Evolutionary conservation across 2,329 filamentous ascomycete genomes (phyloP).

Genomic region (Exophiala sp.): DNA sequence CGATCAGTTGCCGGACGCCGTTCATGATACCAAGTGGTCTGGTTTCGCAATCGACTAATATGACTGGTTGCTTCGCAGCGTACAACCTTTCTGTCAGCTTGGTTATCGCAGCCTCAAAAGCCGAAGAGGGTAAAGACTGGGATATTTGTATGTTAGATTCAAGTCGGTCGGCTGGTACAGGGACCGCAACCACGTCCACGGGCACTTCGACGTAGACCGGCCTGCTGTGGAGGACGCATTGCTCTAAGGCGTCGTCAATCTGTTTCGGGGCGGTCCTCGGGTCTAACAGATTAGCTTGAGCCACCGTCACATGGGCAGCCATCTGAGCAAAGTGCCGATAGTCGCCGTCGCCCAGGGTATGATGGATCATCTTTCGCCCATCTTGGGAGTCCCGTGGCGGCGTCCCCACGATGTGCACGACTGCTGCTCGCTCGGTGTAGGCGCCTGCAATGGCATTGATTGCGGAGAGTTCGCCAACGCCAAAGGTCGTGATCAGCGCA

Average conservation of each 20-base stretch:
- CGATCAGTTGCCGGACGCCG: conserved; percentile 43
- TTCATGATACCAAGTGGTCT: conserved; percentile 40
- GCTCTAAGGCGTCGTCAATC: conserved; percentile 51
- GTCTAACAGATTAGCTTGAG: conserved; percentile 49
- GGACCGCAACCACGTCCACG: conserved; percentile 25
- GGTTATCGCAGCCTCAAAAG: conserved; percentile 27
- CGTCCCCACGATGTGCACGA: conserved; percentile 60
- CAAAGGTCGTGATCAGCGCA: conserved; percentile 53
- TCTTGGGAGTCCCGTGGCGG: conserved; percentile 36
- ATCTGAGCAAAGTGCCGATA: conserved; percentile 52
- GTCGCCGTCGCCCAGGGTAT: conserved; percentile 47
- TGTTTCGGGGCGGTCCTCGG: conserved; percentile 45
- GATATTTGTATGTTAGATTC: conserved; percentile 19
- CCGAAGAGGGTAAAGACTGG: conserved; percentile 23
- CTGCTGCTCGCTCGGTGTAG: conserved; percentile 58
- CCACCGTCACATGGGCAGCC: conserved; percentile 48
- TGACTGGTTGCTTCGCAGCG: conserved; percentile 46
- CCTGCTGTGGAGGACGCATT: conserved; percentile 51
- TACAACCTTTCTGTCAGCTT: conserved; percentile 33
- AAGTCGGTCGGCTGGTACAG: conserved; percentile 17
- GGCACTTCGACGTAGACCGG: conserved; percentile 58
- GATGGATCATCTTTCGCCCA: conserved; percentile 29
- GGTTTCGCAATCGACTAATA: conserved; percentile 53
- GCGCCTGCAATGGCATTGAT: conserved; percentile 38
- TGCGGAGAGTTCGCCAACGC: conserved; percentile 50